Percentiles rank a stretch among this genome's conserved stretches.
phyloP scores from a whole-genome alignment of 176 grass and related monocot genomes.

The Carex scoparia region DNA sequence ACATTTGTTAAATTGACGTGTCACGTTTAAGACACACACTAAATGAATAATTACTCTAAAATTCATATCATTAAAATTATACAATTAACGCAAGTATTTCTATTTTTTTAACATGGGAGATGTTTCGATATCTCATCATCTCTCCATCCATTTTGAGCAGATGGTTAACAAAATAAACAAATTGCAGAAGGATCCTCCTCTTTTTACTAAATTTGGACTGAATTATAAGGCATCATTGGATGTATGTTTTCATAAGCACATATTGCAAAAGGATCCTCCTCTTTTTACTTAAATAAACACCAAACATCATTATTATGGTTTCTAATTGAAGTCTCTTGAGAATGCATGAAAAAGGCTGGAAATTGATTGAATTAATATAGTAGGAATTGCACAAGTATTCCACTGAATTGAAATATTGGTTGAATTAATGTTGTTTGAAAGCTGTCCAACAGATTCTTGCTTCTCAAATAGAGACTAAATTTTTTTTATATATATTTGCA shows the following conservation, averaged over 20 bases:
- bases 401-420: not conserved
- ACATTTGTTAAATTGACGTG: too few species aligned
- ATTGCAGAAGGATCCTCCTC: too few species aligned
- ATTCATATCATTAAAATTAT: too few species aligned
- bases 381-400: not conserved
- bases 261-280: not conserved
- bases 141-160: too few species aligned
- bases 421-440: not conserved
- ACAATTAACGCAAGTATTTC: too few species aligned
- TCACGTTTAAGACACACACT: too few species aligned
- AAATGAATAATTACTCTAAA: too few species aligned
- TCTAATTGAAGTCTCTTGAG: not conserved
- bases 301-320: not conserved
- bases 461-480: not conserved
- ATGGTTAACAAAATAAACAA: too few species aligned
- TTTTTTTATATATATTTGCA: not conserved
- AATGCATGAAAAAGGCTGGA: not conserved
- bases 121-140: too few species aligned
- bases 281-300: not conserved
- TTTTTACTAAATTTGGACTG: too few species aligned
- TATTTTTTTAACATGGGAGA: too few species aligned
- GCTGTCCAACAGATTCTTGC: constrained; percentile 3
- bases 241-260: not conserved
- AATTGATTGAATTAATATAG: not conserved
- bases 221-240: not conserved